Percentiles rank a stretch among this genome's conserved stretches.
Conservation (phyloP, 2,329 filamentous ascomycete genomes). For the Pleurostoma richardsiae region DNA sequence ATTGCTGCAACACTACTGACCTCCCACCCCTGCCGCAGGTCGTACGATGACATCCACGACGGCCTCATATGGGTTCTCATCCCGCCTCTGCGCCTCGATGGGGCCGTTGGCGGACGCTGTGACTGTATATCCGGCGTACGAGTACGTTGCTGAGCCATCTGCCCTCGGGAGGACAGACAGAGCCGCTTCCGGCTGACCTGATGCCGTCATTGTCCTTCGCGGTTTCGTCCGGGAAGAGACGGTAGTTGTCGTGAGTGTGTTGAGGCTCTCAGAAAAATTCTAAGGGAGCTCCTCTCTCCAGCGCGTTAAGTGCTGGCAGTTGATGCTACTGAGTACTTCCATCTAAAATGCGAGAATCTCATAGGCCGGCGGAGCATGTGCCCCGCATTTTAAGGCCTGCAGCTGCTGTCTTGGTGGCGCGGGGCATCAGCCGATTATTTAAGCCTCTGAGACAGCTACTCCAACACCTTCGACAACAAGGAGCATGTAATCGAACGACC, state of each 20-base stretch:
- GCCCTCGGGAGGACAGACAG: slow-evolving; percentile 61
- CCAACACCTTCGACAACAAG: background rate
- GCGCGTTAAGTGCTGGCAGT: too few species aligned
- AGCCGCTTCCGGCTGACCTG: slow-evolving; percentile 43
- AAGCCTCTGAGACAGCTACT: slow-evolving; percentile 1
- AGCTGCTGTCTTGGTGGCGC: background rate
- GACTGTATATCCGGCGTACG: slow-evolving; percentile 71
- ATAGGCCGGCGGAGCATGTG: slow-evolving; percentile 3
- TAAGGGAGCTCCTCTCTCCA: too few species aligned
- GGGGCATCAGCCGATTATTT: slow-evolving; percentile 5
- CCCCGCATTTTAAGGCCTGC: slow-evolving; percentile 1
- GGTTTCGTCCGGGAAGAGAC: slow-evolving; percentile 6
- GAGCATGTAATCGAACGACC: background rate
- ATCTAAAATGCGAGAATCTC: slow-evolving; percentile 1
- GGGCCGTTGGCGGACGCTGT: slow-evolving; percentile 88
- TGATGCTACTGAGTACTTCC: too few species aligned
- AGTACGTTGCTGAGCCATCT: slow-evolving; percentile 77
- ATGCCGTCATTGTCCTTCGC: slow-evolving; percentile 32
- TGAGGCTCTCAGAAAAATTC: slow-evolving; percentile 3
- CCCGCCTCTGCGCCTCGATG: slow-evolving; percentile 80
- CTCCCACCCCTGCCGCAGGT: slow-evolving; percentile 78
- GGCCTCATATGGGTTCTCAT: slow-evolving; percentile 89
- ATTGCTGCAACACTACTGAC: slow-evolving; percentile 35
- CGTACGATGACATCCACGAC: slow-evolving; percentile 85
- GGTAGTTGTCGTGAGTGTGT: background rate